Percentiles rank a stretch among this genome's conserved stretches.
Evolutionary conservation across 352 stramenopile species (phyloP).

Genomic region (Pythium vanterpoolii): DNA sequence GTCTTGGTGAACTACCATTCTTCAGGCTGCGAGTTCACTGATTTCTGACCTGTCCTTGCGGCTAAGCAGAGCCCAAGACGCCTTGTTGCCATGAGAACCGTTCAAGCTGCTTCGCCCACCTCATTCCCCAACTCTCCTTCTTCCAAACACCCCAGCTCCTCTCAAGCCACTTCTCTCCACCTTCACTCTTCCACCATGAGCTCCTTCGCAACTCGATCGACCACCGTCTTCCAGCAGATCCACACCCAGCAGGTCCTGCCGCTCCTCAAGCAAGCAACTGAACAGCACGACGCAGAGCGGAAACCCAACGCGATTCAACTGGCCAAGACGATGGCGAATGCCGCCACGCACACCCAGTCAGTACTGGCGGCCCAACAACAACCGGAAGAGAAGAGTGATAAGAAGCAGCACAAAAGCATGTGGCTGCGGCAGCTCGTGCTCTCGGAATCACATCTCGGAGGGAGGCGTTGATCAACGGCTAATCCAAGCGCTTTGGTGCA

Average conservation of each 20-base stretch:
- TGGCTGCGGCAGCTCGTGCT: conserved; percentile 11
- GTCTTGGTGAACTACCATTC: not conserved
- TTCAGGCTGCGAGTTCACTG: too few species aligned
- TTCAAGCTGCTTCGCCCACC: not conserved
- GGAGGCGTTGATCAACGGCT: too few species aligned
- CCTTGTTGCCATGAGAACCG: not conserved
- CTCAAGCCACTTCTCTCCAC: not conserved
- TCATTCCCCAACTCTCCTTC: conserved; percentile 17
- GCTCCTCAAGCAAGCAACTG: not conserved
- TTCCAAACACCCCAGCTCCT: not conserved
- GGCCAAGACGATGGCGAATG: not conserved
- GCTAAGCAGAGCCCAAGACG: not conserved
- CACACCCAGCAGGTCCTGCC: not conserved
- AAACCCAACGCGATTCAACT: not conserved
- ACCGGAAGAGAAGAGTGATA: not conserved
- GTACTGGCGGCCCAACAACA: not conserved
- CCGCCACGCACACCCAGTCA: not conserved
- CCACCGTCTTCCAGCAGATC: not conserved
- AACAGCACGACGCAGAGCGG: not conserved
- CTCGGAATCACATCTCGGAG: conserved; percentile 8
- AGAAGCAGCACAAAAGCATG: not conserved
- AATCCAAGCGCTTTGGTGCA: too few species aligned
- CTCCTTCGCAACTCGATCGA: conserved; percentile 9
- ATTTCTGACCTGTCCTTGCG: too few species aligned
- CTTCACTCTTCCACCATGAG: conserved; percentile 14